phyloP scores from a whole-genome alignment of 306 rosid genomes.

The Inga oerstediana region DNA sequence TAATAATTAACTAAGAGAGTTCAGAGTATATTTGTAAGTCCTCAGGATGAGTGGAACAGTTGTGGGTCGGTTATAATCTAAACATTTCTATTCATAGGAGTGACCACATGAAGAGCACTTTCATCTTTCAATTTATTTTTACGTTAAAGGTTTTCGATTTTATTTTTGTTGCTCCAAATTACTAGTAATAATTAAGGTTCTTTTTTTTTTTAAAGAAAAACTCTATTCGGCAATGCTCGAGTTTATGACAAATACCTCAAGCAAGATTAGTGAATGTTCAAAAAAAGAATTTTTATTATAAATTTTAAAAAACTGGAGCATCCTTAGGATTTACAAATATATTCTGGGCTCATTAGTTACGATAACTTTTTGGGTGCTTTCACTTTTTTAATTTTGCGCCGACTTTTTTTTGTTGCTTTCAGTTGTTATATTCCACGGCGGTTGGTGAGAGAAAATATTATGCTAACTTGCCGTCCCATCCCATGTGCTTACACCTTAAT shows the following conservation, averaged over 20 bases:
- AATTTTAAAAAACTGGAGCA: neutral
- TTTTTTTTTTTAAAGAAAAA: neutral
- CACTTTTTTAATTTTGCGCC: neutral
- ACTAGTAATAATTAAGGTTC: neutral
- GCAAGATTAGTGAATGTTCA: neutral
- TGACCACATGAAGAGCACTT: neutral
- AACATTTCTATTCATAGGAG: neutral
- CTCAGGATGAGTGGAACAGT: neutral
- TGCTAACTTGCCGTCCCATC: neutral
- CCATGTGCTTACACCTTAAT: neutral
- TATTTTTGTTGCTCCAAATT: neutral
- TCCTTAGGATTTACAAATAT: too few species aligned
- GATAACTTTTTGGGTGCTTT: neutral
- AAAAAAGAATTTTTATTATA: neutral
- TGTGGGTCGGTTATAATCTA: constrained; percentile 19
- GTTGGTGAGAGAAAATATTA: neutral
- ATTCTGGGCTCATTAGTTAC: too few species aligned
- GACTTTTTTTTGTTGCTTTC: neutral
- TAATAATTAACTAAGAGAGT: neutral
- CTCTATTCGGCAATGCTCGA: neutral
- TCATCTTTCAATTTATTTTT: neutral
- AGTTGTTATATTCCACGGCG: neutral
- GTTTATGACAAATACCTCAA: neutral
- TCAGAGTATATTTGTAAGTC: neutral
- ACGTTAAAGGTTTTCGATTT: too few species aligned